Evolutionary conservation across 495 filamentous ascomycete species (phyloP).

Genomic region (Penicillium bialowiezense): DNA sequence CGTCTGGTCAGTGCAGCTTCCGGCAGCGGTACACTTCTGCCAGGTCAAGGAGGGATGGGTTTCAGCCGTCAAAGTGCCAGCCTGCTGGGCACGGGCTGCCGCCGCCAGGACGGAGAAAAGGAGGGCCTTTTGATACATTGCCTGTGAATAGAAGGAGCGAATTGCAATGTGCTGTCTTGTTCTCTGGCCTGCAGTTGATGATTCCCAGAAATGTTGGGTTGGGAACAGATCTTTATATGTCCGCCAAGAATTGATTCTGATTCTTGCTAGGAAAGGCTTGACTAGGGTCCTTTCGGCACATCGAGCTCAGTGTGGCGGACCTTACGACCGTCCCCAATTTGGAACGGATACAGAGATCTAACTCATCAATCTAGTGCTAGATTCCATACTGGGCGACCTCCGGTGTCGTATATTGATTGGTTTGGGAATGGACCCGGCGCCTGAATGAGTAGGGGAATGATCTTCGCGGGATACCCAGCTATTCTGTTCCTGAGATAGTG

Average conservation of each 20-base stretch:
- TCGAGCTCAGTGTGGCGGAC: slow-evolving; percentile 23
- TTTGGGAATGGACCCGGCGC: slow-evolving; percentile 14
- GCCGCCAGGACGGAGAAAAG: slow-evolving; percentile 27
- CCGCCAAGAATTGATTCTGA: neutral
- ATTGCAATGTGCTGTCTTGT: slow-evolving; percentile 10
- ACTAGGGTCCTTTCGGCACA: slow-evolving; percentile 4
- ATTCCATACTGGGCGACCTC: slow-evolving; percentile 16
- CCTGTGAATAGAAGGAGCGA: slow-evolving; percentile 10
- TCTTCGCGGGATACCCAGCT: slow-evolving; percentile 7
- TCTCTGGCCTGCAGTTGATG: slow-evolving; percentile 34
- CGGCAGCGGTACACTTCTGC: slow-evolving; percentile 50
- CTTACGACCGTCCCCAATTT: slow-evolving; percentile 21
- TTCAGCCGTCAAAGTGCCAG: slow-evolving; percentile 54
- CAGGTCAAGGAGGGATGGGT: slow-evolving; percentile 59
- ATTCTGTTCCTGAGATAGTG: slow-evolving; percentile 1
- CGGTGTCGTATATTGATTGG: slow-evolving; percentile 16
- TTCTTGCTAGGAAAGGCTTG: slow-evolving; percentile 3
- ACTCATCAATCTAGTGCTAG: slow-evolving; percentile 11
- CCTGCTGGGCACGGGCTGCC: slow-evolving; percentile 47
- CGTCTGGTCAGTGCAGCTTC: slow-evolving; percentile 49
- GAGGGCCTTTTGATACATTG: slow-evolving; percentile 34
- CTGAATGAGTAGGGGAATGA: slow-evolving; percentile 21
- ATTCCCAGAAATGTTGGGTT: slow-evolving; percentile 2
- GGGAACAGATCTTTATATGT: slow-evolving; percentile 23
- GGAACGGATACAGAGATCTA: slow-evolving; percentile 18